Percentiles rank a stretch among this genome's conserved stretches.
Evolutionary conservation across 1,284 basidiomycete genomes (phyloP).

Genomic region (Rhodotorula sp.): DNA sequence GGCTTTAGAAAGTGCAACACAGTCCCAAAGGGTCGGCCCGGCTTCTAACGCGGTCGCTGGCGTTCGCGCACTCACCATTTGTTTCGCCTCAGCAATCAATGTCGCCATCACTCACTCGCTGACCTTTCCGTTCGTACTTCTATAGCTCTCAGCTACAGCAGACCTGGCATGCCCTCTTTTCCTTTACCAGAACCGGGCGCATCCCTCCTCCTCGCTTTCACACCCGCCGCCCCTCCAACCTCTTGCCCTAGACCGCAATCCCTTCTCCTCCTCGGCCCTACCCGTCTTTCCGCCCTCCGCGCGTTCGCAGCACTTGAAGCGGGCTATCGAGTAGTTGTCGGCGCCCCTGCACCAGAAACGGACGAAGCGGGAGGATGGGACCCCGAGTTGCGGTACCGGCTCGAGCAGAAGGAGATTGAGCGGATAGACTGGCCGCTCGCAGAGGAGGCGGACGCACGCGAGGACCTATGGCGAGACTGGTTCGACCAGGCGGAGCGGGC

Average conservation of each 20-base stretch:
- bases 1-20: too few relatives aligned
- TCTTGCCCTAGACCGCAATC: constrained; percentile 44
- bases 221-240: constrained; percentile 50
- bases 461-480: constrained; percentile 46
- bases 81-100: too few relatives aligned
- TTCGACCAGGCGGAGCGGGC: constrained; percentile 9
- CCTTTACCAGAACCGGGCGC: constrained; percentile 12
- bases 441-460: constrained; percentile 45
- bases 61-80: too few relatives aligned
- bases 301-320: constrained; percentile 80
- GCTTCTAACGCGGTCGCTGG: too few relatives aligned
- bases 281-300: constrained; percentile 72
- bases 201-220: constrained; percentile 70
- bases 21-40: too few relatives aligned
- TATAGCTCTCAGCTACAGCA: background rate
- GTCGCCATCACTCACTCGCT: too few relatives aligned
- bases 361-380: constrained; percentile 52
- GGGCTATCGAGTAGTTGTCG: constrained; percentile 68
- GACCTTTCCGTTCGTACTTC: too few relatives aligned
- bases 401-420: constrained; percentile 58
- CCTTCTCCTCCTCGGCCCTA: constrained; percentile 73
- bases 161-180: constrained; percentile 1
- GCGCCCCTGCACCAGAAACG: constrained; percentile 56
- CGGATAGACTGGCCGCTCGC: constrained; percentile 57
- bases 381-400: constrained; percentile 70